Base-by-base conservation (phyloP, 192 early-diverging fungal species). In the Backusella australiensis region DNA sequence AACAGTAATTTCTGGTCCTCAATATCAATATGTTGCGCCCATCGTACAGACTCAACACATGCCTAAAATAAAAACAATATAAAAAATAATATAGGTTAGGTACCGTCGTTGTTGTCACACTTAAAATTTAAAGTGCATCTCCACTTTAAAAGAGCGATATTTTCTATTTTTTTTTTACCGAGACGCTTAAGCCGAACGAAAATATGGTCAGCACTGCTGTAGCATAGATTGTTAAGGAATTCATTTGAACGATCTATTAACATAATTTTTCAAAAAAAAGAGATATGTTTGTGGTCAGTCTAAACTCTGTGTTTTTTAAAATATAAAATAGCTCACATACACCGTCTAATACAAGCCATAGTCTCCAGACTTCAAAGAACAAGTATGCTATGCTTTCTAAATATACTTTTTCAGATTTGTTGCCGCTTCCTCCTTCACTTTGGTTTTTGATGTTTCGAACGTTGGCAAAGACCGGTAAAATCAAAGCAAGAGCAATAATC, bases 41-140 rank as follows among this genome's bases (percentile, higher is more conserved):
- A 59, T 59, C 53, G 53, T 59, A 59, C 53, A 59, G 53, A 59
- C 53, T 59, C 53, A 23, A 59, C 53, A 59, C 53, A 29, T 59
- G 53, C 53, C 53, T 59, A 59, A 59, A 59, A 59, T 59, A 59
- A 59, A 59, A 59, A 26, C 11, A 59, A 59, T 23, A 59, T 44
- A 59, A 59, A 59, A 59, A 26, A 59, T 2, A 23, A 59, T n/a
- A 49, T 49, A 12, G 53, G 53, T 59, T 59, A 59, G n/a, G 11
- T 12, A 26, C 53, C 23, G 21, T 59, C 29, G 53, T 59, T 29
- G 11, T 26, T 59, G 53, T 59, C 23, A 59, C 23, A 59, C 53
- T 59, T 26, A 59, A 59, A 59, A 59, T 59, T 59, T 59, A 26
- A 59, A 59, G 53, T 59, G 53, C 23, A 59, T 59, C 53, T 14